Evolutionary conservation across 2,329 filamentous ascomycete species (phyloP).

Genomic region (Myotisia sp.): DNA sequence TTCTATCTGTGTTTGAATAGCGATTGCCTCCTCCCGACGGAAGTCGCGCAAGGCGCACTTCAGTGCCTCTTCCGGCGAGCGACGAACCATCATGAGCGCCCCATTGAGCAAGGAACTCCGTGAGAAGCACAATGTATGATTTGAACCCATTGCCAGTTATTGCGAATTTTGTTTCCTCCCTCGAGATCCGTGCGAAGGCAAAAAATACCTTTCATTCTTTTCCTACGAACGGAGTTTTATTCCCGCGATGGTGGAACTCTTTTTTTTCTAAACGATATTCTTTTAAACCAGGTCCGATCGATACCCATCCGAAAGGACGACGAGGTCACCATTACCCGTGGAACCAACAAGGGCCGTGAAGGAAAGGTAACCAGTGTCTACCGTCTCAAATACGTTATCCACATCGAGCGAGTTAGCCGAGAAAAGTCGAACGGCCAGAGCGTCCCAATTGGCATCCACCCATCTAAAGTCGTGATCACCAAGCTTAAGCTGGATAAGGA

Average conservation of each 20-base stretch:
- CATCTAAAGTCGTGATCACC: slow-evolving; percentile 95
- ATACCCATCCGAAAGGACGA: slow-evolving; percentile 97
- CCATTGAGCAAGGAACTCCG: slow-evolving; percentile 91
- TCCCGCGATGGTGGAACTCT: no score
- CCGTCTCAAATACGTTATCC: slow-evolving; percentile 94
- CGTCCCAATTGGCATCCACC: slow-evolving; percentile 85
- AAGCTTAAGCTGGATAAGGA: slow-evolving; percentile 78
- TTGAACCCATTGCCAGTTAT: no score
- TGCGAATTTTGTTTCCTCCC: no score
- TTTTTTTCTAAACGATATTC: no score
- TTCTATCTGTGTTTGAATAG: slow-evolving; percentile 15
- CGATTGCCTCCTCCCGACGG: slow-evolving; percentile 61
- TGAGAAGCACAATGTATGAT: slow-evolving; percentile 92
- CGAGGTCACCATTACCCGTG: slow-evolving; percentile 84
- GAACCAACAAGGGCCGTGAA: slow-evolving; percentile 92
- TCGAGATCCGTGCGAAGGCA: no score
- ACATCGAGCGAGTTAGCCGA: slow-evolving; percentile 90
- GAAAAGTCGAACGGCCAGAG: slow-evolving; percentile 97
- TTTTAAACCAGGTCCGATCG: slow-evolving; percentile 77
- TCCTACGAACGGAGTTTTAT: no score
- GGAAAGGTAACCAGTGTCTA: slow-evolving; percentile 97
- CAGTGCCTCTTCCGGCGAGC: slow-evolving; percentile 81
- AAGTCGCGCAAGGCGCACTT: slow-evolving; percentile 99
- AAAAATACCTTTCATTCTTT: no score
- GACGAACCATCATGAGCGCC: slow-evolving; percentile 94